Evolutionary conservation across 2,329 filamentous ascomycete species (phyloP).

Genomic region (Xylariaceae sp.): DNA sequence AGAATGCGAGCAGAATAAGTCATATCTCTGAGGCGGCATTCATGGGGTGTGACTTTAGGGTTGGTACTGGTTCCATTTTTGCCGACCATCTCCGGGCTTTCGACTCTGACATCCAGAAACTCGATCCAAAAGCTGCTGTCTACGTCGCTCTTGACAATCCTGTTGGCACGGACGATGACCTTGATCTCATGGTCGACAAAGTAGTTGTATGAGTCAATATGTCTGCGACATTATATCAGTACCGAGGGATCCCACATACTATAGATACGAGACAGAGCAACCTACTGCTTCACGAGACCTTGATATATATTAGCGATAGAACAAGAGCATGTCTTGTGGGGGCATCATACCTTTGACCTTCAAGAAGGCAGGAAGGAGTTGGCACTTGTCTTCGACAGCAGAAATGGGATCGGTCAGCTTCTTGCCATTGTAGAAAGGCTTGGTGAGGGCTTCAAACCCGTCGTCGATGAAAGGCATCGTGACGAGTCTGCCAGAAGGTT

Average conservation of each 20-base stretch:
- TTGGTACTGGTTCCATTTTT: slow-evolving; percentile 66
- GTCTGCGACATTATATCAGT: slow-evolving; percentile 38
- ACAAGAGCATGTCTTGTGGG: slow-evolving; percentile 6
- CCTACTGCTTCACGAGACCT: slow-evolving; percentile 75
- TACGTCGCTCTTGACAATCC: slow-evolving; percentile 83
- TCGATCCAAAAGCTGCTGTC: slow-evolving; percentile 91
- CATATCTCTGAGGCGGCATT: slow-evolving; percentile 93
- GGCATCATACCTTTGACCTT: slow-evolving; percentile 74
- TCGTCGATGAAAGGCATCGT: slow-evolving; percentile 55
- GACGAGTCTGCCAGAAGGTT: slow-evolving; percentile 10
- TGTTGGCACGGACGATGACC: slow-evolving; percentile 91
- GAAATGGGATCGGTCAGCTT: slow-evolving; percentile 62
- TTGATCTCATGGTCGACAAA: slow-evolving; percentile 96
- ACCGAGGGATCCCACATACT: background rate
- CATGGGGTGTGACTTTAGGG: slow-evolving; percentile 83
- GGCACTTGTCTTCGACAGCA: slow-evolving; percentile 84
- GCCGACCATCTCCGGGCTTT: slow-evolving; percentile 74
- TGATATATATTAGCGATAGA: slow-evolving; percentile 5
- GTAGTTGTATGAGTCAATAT: slow-evolving; percentile 98
- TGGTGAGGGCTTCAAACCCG: slow-evolving; percentile 62
- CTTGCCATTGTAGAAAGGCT: slow-evolving; percentile 66
- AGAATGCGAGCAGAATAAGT: slow-evolving; percentile 96
- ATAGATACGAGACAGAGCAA: slow-evolving; percentile 3
- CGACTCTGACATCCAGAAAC: slow-evolving; percentile 87
- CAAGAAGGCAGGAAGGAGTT: slow-evolving; percentile 91